A percentile compares a stretch with the other conserved stretches of the same genome.
These are phyloP conservation scores for Komagataella mondaviorum DNA, from an alignment of 805 yeast species.

Conservation along the genomic window DNA sequence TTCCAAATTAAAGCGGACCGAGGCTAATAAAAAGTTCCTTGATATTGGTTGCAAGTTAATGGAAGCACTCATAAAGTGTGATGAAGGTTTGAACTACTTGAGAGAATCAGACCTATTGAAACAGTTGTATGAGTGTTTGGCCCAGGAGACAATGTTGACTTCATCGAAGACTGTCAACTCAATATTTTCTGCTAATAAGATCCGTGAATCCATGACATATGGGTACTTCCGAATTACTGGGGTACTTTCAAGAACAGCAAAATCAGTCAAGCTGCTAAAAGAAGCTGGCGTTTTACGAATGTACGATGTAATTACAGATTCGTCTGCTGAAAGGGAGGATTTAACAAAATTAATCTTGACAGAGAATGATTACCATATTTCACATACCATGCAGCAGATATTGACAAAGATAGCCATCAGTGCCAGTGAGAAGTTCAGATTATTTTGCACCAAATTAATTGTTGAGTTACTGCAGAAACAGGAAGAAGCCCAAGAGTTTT, in stretches of 20 bases:
- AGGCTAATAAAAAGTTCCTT: conserved; percentile 41
- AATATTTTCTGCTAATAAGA: conserved; percentile 44
- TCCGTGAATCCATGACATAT: conserved; percentile 49
- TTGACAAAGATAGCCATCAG: conserved; percentile 51
- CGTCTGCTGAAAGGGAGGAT: conserved; percentile 38
- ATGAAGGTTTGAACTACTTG: conserved; percentile 55
- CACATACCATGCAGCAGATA: conserved; percentile 56
- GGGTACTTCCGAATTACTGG: conserved; percentile 81
- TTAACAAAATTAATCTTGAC: conserved; percentile 43
- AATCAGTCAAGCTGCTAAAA: conserved; percentile 59
- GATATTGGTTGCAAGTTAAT: conserved; percentile 67
- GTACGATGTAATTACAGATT: conserved; percentile 55
- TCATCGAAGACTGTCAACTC: conserved; percentile 67
- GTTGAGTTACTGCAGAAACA: conserved; percentile 20
- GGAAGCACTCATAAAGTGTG: conserved; percentile 44
- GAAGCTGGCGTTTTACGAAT: conserved; percentile 81
- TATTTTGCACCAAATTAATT: conserved; percentile 44
- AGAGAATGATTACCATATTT: conserved; percentile 43
- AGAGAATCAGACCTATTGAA: conserved; percentile 67
- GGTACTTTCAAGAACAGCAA: conserved; percentile 39
- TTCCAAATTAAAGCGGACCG: conserved; percentile 35
- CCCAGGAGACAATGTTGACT: conserved; percentile 70
- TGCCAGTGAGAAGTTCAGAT: conserved; percentile 35
- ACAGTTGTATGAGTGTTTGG: conserved; percentile 81
- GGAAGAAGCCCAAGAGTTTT: conserved; percentile 25